phyloP scores from a whole-genome alignment of 78 protist species.

The Dictyostelium brefeldianum region DNA sequence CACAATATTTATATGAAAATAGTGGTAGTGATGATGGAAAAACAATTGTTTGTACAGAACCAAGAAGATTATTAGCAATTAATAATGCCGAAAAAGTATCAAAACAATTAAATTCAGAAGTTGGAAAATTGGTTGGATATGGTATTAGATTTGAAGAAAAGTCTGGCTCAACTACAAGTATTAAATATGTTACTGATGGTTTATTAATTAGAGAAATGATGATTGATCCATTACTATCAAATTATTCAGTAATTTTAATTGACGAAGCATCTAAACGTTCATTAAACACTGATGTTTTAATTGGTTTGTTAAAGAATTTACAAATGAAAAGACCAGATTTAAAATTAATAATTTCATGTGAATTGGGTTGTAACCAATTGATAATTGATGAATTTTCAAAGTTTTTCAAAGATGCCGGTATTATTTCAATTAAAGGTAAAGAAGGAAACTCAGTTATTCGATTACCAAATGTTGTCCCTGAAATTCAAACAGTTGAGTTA shows the following conservation, averaged over 20 bases:
- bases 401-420: constrained; percentile 89
- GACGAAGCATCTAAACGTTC: constrained; percentile 98
- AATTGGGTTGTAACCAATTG: constrained; percentile 91
- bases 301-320: constrained; percentile 87
- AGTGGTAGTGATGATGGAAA: constrained; percentile 87
- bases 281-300: constrained; percentile 81
- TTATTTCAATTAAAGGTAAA: constrained; percentile 88
- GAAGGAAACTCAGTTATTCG: constrained; percentile 70
- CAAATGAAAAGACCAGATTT: constrained; percentile 78
- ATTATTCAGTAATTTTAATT: constrained; percentile 91
- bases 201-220: constrained; percentile 93
- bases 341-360: constrained; percentile 87
- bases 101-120: constrained; percentile 83
- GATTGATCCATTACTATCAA: constrained; percentile 86
- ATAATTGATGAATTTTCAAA: constrained; percentile 87
- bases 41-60: constrained; percentile 89
- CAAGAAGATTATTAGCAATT: constrained; percentile 91
- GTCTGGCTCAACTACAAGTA: constrained; percentile 52
- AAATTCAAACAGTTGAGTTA: constrained; percentile 85
- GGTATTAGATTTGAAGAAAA: constrained; percentile 85
- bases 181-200: constrained; percentile 98
- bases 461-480: constrained; percentile 91
- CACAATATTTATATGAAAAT: constrained; percentile 85
- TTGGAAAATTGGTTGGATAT: constrained; percentile 89
- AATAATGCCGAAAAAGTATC: constrained; percentile 91